Evolutionary conservation across 2,329 filamentous ascomycete species (phyloP), one percentile per base, ranked within the genome.

Genomic region (Colletotrichum sp.): DNA sequence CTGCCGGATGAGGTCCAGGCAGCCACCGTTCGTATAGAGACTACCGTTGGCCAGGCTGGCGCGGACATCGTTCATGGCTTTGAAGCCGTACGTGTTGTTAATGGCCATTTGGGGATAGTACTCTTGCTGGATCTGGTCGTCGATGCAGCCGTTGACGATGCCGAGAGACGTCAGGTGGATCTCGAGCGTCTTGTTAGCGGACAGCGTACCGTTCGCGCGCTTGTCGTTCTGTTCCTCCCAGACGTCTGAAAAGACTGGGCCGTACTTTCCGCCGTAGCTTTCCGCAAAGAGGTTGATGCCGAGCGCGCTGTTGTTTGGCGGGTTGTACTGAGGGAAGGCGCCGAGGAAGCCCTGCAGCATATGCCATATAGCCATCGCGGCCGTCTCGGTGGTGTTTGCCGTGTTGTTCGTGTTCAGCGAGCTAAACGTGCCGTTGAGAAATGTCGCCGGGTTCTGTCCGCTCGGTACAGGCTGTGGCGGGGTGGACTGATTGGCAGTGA

Each of bases 121-220:
- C 4, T 90, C 89, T 5, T 87, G 86, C 83, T 95, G 92, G 1
- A 92, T 87, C 34, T 92, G 82, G 78, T 90, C 88, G 80, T 96
- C 94, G 44, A 95, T 86, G 78, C 93, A 91, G 15, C 93, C 94
- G 81, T 95, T 95, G 74, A 95, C 86, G 74, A 96, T 93, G 26
- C 93, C 93, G 0, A 95, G 83, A 0, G 93, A 91, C 16, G 86
- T 86, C 10, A 95, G 86, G 70, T 90, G 89, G 65, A 94, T 90
- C 34, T 91, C 88, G 13, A 93, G 83, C 3, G 90, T 92, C 44
- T 84, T 86, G 76, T 89, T 89, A 21, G 81, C 83, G 10, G 88
- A 82, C 2, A 91, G 74, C 3, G 87, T 82, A 5, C 91, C 90
- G 71, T 87, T 89, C n/a, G 82, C 80, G 16, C 90, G 89, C 68